phyloP scores from a whole-genome alignment of 345 rosid species.

The Murraya paniculata region DNA sequence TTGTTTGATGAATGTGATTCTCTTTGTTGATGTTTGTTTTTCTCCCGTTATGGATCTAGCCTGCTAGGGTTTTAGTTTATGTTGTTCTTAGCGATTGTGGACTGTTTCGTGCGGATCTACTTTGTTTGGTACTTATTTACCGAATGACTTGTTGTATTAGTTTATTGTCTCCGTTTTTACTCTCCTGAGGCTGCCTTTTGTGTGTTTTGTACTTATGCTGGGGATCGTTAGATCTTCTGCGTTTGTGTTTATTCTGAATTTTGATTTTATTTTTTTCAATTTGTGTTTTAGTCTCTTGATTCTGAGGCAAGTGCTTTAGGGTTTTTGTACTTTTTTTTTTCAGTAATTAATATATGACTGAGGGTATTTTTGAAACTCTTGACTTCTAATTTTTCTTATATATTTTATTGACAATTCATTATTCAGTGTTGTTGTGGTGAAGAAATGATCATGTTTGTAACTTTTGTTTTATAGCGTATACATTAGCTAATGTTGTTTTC shows the following conservation, averaged over 20 bases:
- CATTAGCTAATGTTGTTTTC: not conserved
- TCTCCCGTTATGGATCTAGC: constrained; percentile 2
- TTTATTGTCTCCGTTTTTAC: not conserved
- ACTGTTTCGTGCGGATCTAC: constrained; percentile 19
- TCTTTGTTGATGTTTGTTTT: not conserved
- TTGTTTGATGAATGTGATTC: not conserved
- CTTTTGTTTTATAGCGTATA: not conserved
- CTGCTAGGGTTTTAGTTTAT: not conserved
- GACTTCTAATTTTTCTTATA: not conserved
- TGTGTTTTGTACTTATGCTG: not conserved
- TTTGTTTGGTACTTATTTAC: not conserved
- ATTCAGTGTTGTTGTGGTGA: not conserved
- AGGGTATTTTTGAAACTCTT: not conserved
- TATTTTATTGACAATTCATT: not conserved
- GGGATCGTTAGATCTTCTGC: constrained; percentile 14
- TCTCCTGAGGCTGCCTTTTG: not conserved
- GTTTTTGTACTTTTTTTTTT: not conserved
- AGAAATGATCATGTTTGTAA: not conserved
- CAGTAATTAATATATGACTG: not conserved
- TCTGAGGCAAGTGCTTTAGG: not conserved
- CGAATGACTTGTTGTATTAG: not conserved
- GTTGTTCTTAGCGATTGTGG: not conserved
- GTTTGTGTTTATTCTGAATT: not conserved
- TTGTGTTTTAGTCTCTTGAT: not conserved
- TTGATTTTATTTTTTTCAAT: not conserved